Evolutionary conservation across 1,139 yeast species (phyloP).

Genomic region (Scheffersomyces cryptocercus): DNA sequence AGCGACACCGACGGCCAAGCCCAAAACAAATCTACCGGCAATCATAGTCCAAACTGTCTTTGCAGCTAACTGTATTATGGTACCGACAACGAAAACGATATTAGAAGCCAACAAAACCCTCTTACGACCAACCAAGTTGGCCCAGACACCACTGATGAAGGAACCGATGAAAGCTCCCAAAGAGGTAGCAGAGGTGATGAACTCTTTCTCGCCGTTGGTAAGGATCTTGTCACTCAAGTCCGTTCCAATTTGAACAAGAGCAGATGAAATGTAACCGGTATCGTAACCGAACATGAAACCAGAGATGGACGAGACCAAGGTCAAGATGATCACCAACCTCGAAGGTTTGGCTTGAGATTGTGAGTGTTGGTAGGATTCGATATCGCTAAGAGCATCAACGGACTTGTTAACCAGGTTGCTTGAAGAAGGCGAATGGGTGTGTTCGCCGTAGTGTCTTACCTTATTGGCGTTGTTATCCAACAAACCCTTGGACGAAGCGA

Average conservation of each 20-base stretch:
- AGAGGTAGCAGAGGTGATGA: slow-evolving; percentile 94
- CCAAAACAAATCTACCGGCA: slow-evolving; percentile 78
- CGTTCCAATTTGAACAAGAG: slow-evolving; percentile 78
- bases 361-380: not conserved
- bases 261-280: slow-evolving; percentile 93
- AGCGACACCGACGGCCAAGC: slow-evolving; percentile 95
- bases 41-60: slow-evolving; percentile 88
- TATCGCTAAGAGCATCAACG: not conserved
- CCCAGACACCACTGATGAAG: slow-evolving; percentile 71
- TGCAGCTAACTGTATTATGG: slow-evolving; percentile 79
- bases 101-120: slow-evolving; percentile 79
- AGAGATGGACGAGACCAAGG: slow-evolving; percentile 82
- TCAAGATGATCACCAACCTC: slow-evolving; percentile 63
- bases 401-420: too few relatives aligned
- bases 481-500: not conserved
- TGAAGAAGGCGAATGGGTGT: too few relatives aligned
- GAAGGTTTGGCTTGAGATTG: slow-evolving; percentile 49
- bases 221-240: slow-evolving; percentile 56
- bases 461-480: not conserved
- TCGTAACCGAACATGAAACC: slow-evolving; percentile 98
- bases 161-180: slow-evolving; percentile 88
- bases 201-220: slow-evolving; percentile 77
- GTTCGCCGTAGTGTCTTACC: not conserved
- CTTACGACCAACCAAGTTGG: slow-evolving; percentile 82
- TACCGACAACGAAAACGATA: slow-evolving; percentile 76